These are phyloP conservation scores for Raffaelea albimanens DNA, from an alignment of 2,329 filamentous ascomycete genomes.

Conservation along the genomic window DNA sequence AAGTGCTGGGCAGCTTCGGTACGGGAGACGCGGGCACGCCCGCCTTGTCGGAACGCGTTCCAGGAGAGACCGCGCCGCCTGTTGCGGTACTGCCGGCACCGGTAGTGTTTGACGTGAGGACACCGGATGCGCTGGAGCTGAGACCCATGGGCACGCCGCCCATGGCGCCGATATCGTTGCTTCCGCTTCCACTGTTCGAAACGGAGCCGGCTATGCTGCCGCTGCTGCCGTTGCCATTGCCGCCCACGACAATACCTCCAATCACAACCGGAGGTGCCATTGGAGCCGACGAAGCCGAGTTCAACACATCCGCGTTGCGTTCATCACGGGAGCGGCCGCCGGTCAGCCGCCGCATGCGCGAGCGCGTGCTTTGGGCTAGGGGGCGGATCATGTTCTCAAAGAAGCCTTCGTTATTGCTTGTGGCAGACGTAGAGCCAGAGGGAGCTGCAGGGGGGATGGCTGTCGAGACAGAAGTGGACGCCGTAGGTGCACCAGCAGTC, in stretches of 20 bases:
- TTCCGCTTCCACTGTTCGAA: too few species aligned
- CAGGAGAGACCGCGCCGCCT: neutral
- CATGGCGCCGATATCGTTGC: neutral
- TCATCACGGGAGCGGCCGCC: conserved; percentile 38
- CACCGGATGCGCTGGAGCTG: neutral
- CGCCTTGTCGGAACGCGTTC: neutral
- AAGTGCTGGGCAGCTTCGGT: neutral
- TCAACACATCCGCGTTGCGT: conserved; percentile 5
- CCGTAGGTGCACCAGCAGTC: too few species aligned
- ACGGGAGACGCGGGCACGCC: neutral
- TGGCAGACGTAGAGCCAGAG: too few species aligned
- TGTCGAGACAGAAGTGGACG: neutral
- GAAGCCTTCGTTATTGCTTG: conserved; percentile 30
- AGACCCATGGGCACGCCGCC: neutral
- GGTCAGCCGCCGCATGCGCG: conserved; percentile 52
- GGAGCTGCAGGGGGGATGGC: neutral
- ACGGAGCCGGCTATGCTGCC: too few species aligned
- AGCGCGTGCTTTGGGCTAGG: conserved; percentile 45
- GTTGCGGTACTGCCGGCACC: neutral
- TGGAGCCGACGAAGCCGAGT: neutral
- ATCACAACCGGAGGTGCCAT: neutral
- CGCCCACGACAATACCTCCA: neutral
- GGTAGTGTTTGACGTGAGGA: too few species aligned
- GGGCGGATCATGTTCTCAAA: conserved; percentile 54
- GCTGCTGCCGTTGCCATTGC: neutral